Evolutionary conservation across 352 stramenopile genomes (phyloP).

Genomic region (Phytophthora uliginosa): DNA sequence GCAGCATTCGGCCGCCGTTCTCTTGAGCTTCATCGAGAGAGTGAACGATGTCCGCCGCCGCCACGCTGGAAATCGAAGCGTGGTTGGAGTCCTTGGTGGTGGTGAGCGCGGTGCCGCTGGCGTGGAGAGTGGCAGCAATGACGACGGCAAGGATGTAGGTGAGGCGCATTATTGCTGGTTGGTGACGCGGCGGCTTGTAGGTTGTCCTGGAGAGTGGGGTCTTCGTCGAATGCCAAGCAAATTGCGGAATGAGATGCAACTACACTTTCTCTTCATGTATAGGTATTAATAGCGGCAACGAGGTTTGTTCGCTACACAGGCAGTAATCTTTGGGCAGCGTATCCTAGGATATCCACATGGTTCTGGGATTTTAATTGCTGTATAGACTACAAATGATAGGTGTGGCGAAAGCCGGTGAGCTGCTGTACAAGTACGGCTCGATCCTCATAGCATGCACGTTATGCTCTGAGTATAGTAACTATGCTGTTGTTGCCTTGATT

Average conservation of each 20-base stretch:
- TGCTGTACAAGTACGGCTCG: too few species aligned
- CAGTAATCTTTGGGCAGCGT: too few species aligned
- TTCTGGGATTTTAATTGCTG: too few species aligned
- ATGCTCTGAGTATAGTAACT: too few species aligned
- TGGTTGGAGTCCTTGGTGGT: not conserved
- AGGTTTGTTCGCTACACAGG: too few species aligned
- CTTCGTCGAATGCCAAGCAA: not conserved
- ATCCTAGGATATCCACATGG: too few species aligned
- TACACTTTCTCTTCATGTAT: not conserved
- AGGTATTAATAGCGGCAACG: too few species aligned
- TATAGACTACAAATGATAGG: too few species aligned
- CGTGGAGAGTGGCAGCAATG: not conserved
- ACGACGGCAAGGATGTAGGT: not conserved
- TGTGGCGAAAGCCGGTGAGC: too few species aligned
- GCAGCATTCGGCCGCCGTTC: not conserved
- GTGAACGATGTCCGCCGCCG: not conserved
- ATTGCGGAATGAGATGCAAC: not conserved
- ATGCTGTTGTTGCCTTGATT: too few species aligned
- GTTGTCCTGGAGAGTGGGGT: not conserved
- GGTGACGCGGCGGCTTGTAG: not conserved
- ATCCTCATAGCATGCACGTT: too few species aligned
- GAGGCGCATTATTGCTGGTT: not conserved
- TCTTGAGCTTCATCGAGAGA: not conserved
- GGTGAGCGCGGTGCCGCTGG: not conserved
- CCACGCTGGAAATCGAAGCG: not conserved